Evolutionary conservation across 805 yeast genomes (phyloP), one percentile per base, ranked within the genome.

Genomic region (Kurtzmaniella fragi): DNA sequence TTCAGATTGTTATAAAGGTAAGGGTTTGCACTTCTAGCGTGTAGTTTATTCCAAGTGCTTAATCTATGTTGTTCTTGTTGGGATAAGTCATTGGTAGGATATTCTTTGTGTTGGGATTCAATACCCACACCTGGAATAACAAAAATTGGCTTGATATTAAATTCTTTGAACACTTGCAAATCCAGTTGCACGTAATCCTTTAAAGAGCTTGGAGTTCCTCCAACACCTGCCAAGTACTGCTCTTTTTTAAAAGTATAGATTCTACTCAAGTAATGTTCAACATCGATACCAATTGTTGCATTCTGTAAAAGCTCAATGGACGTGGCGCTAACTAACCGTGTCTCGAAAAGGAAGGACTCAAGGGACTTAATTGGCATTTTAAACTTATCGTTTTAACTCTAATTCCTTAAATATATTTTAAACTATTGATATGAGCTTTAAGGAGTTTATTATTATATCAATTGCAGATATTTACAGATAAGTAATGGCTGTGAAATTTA

Each of bases 241-340:
- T 86, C 95, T 40, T 78, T 79, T 46, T 79, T 80, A 47, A 67
- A 67, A 4, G 81, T 67, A 43, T 84, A 60, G 32, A 84, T 67
- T 38, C 86, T 63, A 17, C 84, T 67, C 29, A 87, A 59, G 52
- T 87, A 89, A 54, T 87, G 89, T 47, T 78, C 84, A 11, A 82
- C 93, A 56, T 89, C 96, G 33, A 88, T 84, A 40, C 95, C 96
- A 37, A 88, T 64, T 12, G 82, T 75, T 20, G 90, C 75, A 51
- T 80, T 79, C 41, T 70, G 75, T 41, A 88, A 65, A 3, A 78
- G 63, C 28, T 82, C 84, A 49, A 87, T 67, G 11, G 91, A 80
- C 45, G 75, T 63, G 14, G 80, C 68, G 36, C 73, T 69, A 35
- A 79, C 80, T 33, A 83, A 61, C 42, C 80, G 75, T 43, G 82